Evolutionary conservation across 1,284 basidiomycete genomes (phyloP).

Genomic region (Naganishia albida): DNA sequence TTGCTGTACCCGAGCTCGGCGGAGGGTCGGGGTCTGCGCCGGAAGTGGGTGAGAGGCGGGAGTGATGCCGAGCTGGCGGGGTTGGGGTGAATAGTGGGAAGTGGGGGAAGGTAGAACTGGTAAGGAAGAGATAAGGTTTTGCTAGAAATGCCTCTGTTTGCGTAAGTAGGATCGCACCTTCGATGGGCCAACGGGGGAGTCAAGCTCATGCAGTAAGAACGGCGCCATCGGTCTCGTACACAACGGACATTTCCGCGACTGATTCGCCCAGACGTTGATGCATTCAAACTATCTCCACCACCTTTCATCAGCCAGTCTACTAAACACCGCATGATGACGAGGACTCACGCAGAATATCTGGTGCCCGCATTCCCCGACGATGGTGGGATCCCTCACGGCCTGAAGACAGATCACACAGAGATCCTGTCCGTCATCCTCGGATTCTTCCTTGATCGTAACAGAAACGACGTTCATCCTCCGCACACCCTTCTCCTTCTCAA

Average conservation of each 20-base stretch:
- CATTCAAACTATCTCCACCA: slow-evolving; percentile 67
- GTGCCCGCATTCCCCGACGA: slow-evolving; percentile 78
- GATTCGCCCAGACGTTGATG: slow-evolving; percentile 77
- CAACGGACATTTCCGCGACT: slow-evolving; percentile 66
- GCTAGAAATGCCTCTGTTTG: neutral
- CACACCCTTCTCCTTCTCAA: neutral
- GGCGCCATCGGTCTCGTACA: slow-evolving; percentile 73
- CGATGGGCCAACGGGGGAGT: slow-evolving; percentile 41
- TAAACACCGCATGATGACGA: neutral
- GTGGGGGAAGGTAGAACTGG: slow-evolving; percentile 70
- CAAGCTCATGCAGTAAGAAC: slow-evolving; percentile 71
- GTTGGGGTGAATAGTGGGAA: slow-evolving; percentile 60
- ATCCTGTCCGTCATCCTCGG: slow-evolving; percentile 42
- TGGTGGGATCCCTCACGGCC: slow-evolving; percentile 68
- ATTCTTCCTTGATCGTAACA: slow-evolving; percentile 1
- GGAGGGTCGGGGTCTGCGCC: slow-evolving; percentile 10
- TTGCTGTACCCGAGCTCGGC: slow-evolving; percentile 8
- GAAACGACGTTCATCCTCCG: neutral
- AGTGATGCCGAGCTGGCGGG: slow-evolving; percentile 39
- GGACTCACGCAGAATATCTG: slow-evolving; percentile 65
- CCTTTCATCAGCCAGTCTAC: neutral
- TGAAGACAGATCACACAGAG: slow-evolving; percentile 76
- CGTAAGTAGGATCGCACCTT: slow-evolving; percentile 42
- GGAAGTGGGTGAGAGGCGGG: slow-evolving; percentile 18
- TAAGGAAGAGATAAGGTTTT: neutral